phyloP scores from a whole-genome alignment of 768 basidiomycete genomes.

The Mycena galopus region DNA sequence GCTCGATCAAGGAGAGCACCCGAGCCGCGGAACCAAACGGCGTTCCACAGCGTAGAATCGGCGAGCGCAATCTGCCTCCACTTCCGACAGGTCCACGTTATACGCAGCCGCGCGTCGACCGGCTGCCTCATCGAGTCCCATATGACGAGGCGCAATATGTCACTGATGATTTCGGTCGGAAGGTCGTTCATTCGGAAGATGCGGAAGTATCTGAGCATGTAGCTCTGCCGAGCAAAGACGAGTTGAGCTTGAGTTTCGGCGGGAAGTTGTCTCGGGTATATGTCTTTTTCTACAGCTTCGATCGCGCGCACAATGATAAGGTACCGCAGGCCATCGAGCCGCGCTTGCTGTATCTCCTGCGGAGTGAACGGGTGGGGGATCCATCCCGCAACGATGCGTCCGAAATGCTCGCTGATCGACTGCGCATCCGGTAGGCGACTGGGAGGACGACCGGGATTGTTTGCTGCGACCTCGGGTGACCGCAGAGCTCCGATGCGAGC shows the following conservation, averaged over 20 bases:
- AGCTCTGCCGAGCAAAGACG: conserved; percentile 27
- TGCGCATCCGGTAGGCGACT: conserved; percentile 2
- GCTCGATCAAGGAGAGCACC: conserved; percentile 63
- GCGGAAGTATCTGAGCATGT: conserved; percentile 34
- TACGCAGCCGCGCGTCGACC: no score
- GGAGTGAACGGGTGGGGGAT: no score
- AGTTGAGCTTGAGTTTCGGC: conserved; percentile 38
- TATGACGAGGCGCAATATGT: conserved; percentile 71
- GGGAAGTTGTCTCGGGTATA: conserved; percentile 34
- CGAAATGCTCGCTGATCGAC: not conserved
- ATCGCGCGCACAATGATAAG: conserved; percentile 30
- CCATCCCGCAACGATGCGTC: no score
- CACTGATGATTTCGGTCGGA: conserved; percentile 73
- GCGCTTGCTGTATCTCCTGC: conserved; percentile 20
- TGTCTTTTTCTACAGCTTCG: conserved; percentile 35
- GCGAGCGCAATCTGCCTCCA: no score
- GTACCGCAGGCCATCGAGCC: conserved; percentile 33
- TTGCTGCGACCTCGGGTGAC: conserved; percentile 1
- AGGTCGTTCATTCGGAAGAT: conserved; percentile 62
- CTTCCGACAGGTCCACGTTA: no score
- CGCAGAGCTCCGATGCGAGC: conserved; percentile 18
- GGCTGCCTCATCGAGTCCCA: no score
- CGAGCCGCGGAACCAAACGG: conserved; percentile 70
- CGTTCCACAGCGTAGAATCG: no score
- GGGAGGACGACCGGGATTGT: not conserved